Evolutionary conservation across 2,329 filamentous ascomycete species (phyloP), one percentile per base, ranked within the genome.

Genomic region (Cordyceps cateniannulata): DNA sequence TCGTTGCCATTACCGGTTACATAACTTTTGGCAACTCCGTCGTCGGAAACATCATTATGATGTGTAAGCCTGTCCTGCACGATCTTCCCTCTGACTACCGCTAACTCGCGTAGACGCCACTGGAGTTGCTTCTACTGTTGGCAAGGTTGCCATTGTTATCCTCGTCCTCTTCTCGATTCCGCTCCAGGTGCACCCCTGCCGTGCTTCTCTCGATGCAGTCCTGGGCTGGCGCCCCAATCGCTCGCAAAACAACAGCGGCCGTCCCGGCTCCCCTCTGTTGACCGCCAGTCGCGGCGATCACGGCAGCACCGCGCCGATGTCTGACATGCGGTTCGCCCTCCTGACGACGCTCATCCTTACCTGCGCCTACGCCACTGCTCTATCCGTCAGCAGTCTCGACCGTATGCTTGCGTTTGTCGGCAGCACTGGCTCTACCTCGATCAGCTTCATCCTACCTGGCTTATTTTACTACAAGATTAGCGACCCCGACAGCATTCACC

Each of bases 401-500:
- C 88, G 90, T 51, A 93, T 99, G 1, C 82, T 99, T 0, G 93
- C 95, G 0, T 99, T 97, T 67, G 95, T 99, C 12, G 95, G 95
- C 42, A 92, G 89, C 67, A 99, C 95, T 0, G 95, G 95, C 58
- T 93, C 89, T 56, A 99, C 95, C 0, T 91, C 91, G 63, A 99
- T 99, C 68, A 96, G 91, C 63, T 99, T 99, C 72, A 98, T 99
- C 65, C 81, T 99, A 0, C 95, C 95, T 0, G 95, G 95, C 0
- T 76, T 99, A 4, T 99, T 99, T 74, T 99, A 98, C 75, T 99
- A 98, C 77, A 98, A 98, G 75, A 98, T 99, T 63, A 96, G 91
- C 14, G 86, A 91, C 25, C 95, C 95, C 0, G 89, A 96, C 60
- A 93, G 90, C 49, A 83, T 87, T 29, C 86, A 93, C 64, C 92